Evolutionary conservation across 2,329 filamentous ascomycete genomes (phyloP), one percentile per base, ranked within the genome.

Genomic region (Fusarium subtropicale): DNA sequence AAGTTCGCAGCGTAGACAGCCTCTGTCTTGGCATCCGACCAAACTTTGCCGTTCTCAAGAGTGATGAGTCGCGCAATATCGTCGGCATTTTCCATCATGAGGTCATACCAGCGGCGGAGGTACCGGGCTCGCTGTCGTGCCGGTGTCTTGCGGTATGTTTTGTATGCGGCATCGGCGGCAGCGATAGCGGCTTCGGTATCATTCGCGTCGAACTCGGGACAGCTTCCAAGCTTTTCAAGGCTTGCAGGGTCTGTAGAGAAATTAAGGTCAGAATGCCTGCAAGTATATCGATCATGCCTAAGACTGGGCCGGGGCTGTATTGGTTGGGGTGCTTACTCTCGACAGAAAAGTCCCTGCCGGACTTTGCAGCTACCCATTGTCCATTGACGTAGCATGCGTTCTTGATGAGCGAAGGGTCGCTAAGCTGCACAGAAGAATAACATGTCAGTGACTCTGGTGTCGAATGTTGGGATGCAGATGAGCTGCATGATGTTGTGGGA

Each of bases 311-410:
- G 39, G 42, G 11, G 18, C 7, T 45, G 26, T 5, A 20, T 54
- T 56, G 52, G 56, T 51, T 59, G 64, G 60, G 52, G 50, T 33
- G 67, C 75, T 60, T 80, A 89, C 88, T 88, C 70, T 85, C 83
- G 60, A 94, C 89, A 73, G 92, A 86, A 76, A 94, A 95, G 45
- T 87, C 91, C 83, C 92, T 86, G 67, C 90, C 89, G 2, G 90
- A 92, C 73, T 88, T 86, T 64, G 91, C 91, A 71, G 82, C 82
- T 60, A 93, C 86, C 89, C 91, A 95, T 84, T 92, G 84, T 74
- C 92, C 92, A 78, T 94, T 91, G 75, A 94, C 87, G 76, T 91
- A 94, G 64, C 87, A 84, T 76, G 91, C 85, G 66, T 86, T 86
- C 79, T 91, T 93, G 73, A 94, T 84, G 51, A 95, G 85, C 36